Evolutionary conservation across 768 basidiomycete species (phyloP).

Genomic region (Russula emetica): DNA sequence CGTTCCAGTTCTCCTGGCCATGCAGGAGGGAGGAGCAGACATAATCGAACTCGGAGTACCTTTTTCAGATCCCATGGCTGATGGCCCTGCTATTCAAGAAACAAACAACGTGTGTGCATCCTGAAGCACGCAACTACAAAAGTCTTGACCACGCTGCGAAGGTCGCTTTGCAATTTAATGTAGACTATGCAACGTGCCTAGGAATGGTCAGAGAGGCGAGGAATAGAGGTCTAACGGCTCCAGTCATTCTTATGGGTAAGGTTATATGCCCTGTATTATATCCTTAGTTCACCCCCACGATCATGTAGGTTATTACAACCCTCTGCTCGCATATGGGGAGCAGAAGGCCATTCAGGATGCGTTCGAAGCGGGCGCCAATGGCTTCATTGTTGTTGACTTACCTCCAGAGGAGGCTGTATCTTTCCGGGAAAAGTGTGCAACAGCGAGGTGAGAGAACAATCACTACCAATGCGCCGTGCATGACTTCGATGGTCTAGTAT

Average conservation of each 20-base stretch:
- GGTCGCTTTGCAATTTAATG: slow-evolving; percentile 79
- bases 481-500: slow-evolving; percentile 48
- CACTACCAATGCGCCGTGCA: background rate
- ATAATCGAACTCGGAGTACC: slow-evolving; percentile 94
- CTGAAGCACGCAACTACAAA: background rate
- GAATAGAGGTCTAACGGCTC: slow-evolving; percentile 72
- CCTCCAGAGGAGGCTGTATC: slow-evolving; percentile 93
- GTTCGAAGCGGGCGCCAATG: slow-evolving; percentile 86
- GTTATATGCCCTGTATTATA: background rate
- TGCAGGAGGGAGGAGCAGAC: slow-evolving; percentile 91
- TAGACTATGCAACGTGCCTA: slow-evolving; percentile 74
- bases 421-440: slow-evolving; percentile 85
- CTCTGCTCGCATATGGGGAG: slow-evolving; percentile 91
- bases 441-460: slow-evolving; percentile 57
- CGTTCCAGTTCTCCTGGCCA: slow-evolving; percentile 81
- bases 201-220: slow-evolving; percentile 74
- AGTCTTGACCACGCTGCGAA: slow-evolving; percentile 33
- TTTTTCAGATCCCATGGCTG: slow-evolving; percentile 95
- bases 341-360: slow-evolving; percentile 91
- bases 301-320: slow-evolving; percentile 89
- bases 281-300: background rate
- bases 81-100: slow-evolving; percentile 91
- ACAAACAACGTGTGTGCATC: slow-evolving; percentile 75
- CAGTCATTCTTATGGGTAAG: slow-evolving; percentile 92
- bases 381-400: slow-evolving; percentile 96